Evolutionary conservation across 2,329 filamentous ascomycete genomes (phyloP).

Genomic region (Zymoseptoria ardabiliae): DNA sequence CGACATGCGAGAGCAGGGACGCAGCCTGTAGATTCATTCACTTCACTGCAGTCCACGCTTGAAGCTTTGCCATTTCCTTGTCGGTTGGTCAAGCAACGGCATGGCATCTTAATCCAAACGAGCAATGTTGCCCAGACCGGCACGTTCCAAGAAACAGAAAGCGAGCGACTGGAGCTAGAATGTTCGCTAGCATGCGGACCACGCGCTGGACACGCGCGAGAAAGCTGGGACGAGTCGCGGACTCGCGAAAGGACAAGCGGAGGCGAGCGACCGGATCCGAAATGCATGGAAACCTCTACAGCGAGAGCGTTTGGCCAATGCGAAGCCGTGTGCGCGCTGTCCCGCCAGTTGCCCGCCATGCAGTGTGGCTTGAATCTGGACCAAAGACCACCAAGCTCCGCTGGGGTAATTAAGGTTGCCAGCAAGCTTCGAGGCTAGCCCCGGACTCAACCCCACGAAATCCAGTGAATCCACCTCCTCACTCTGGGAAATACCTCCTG

Average conservation of each 20-base stretch:
- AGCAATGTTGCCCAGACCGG: background rate
- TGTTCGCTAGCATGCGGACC: background rate
- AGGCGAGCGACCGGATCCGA: background rate
- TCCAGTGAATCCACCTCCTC: background rate
- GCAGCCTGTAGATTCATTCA: background rate
- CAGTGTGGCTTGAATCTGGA: background rate
- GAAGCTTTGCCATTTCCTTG: background rate
- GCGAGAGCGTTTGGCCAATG: background rate
- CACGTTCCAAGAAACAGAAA: background rate
- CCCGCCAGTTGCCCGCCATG: background rate
- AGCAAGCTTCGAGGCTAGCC: background rate
- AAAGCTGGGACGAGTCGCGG: background rate
- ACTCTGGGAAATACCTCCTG: slow-evolving; percentile 2
- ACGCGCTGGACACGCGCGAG: background rate
- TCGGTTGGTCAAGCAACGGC: background rate
- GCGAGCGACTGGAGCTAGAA: background rate
- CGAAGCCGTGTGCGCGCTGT: background rate
- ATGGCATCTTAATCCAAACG: background rate
- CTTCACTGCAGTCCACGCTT: background rate
- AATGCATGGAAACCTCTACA: background rate
- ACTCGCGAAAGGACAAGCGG: background rate
- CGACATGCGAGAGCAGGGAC: background rate
- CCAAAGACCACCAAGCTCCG: background rate
- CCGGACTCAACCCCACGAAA: background rate
- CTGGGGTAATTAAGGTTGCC: background rate